Evolutionary conservation across 768 basidiomycete genomes (phyloP).

Genomic region (Leccinum imitatum): DNA sequence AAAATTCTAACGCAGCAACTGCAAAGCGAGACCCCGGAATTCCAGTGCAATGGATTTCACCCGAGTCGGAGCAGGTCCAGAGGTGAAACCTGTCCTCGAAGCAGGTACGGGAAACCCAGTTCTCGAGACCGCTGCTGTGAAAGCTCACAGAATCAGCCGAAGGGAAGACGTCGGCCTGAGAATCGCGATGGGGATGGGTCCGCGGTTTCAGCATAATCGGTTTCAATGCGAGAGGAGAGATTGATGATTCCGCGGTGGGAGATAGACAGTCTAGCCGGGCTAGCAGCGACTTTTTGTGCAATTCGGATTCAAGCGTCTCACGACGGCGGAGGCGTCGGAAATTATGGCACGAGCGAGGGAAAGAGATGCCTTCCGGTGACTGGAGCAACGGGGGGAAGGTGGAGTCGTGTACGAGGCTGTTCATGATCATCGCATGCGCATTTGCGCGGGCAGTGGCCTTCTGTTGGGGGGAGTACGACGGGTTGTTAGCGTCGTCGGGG

Average conservation of each 20-base stretch:
- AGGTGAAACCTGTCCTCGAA: constrained; percentile 71
- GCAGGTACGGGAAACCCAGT: constrained; percentile 72
- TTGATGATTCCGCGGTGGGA: constrained; percentile 41
- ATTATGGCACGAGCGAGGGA: constrained; percentile 58
- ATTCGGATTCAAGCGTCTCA: constrained; percentile 42
- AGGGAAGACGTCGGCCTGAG: constrained; percentile 28
- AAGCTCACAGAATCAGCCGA: constrained; percentile 14
- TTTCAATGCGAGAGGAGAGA: constrained; percentile 45
- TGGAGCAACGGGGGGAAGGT: constrained; percentile 52
- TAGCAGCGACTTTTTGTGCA: constrained; percentile 54
- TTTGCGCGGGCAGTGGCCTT: constrained; percentile 37
- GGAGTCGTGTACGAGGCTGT: constrained; percentile 41
- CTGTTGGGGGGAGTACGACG: constrained; percentile 25
- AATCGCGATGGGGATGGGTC: constrained; percentile 36
- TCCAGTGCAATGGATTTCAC: constrained; percentile 35
- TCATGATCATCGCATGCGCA: constrained; percentile 44
- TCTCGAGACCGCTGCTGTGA: constrained; percentile 55
- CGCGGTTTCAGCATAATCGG: constrained; percentile 27
- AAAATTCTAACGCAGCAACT: constrained; percentile 72
- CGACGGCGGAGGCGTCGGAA: constrained; percentile 35
- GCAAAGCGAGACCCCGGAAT: constrained; percentile 53
- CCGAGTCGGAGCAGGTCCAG: constrained; percentile 45
- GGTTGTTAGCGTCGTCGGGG: constrained; percentile 16
- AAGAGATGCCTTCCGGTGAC: constrained; percentile 35
- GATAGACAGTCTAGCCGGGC: constrained; percentile 43